These are phyloP conservation scores for Chlorella sp. DNA, from an alignment of 139 green algal genomes.

Conservation along the genomic window DNA sequence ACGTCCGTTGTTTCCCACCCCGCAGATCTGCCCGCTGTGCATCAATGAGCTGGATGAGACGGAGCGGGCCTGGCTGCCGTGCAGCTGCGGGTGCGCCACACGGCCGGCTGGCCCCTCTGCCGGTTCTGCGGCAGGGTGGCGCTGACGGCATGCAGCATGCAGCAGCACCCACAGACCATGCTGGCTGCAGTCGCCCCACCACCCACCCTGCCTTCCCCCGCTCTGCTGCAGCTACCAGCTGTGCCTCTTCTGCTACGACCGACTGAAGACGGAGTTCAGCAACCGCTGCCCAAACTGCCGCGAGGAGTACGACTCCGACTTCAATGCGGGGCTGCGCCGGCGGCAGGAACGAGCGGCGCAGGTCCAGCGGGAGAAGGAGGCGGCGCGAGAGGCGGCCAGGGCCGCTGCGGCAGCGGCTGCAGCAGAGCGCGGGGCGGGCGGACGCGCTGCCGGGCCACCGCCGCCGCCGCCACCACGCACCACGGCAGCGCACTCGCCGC, in stretches of 20 bases:
- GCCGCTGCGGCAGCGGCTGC: neutral
- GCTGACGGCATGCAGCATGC: no score
- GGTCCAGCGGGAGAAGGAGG: neutral
- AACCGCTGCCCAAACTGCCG: conserved; percentile 45
- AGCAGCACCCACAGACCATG: no score
- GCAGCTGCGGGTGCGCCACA: conserved; percentile 43
- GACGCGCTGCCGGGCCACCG: conserved; percentile 1
- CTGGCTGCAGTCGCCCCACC: neutral
- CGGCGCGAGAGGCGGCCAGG: neutral
- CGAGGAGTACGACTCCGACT: conserved; percentile 25
- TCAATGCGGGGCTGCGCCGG: conserved; percentile 27
- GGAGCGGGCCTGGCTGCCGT: conserved; percentile 54
- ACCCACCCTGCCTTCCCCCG: neutral
- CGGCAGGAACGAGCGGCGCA: conserved; percentile 28
- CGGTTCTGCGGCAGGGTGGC: no score
- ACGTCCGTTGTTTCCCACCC: no score
- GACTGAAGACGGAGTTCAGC: conserved; percentile 56
- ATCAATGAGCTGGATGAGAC: conserved; percentile 58
- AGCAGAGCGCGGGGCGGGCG: neutral
- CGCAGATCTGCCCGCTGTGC: conserved; percentile 58
- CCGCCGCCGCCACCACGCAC: conserved; percentile 13
- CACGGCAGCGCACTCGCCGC: neutral
- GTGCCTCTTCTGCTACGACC: conserved; percentile 65
- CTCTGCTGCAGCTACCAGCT: conserved; percentile 61
- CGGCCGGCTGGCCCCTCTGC: no score